A percentile compares a stretch with the other conserved stretches of the same genome.
These are phyloP conservation scores for Diaporthe vexans DNA, from an alignment of 2,329 filamentous ascomycete species.

Conservation along the genomic window DNA sequence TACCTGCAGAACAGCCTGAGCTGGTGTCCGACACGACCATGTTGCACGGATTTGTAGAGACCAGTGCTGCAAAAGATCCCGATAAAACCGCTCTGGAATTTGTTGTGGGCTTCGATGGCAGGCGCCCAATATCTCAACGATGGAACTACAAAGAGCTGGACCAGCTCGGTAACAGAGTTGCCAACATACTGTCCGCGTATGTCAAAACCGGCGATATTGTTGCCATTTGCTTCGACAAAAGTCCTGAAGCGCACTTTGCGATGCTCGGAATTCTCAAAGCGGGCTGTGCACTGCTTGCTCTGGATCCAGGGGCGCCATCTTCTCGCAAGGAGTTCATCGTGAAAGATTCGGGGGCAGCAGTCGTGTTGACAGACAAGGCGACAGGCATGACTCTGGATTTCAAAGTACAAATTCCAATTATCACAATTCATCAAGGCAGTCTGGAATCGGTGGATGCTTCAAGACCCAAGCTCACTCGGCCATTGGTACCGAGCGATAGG, in stretches of 20 bases:
- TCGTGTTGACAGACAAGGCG: constrained; percentile 69
- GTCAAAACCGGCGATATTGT: constrained; percentile 73
- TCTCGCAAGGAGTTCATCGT: constrained; percentile 84
- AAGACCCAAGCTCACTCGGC: constrained; percentile 48
- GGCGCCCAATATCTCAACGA: constrained; percentile 58
- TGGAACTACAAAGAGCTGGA: constrained; percentile 87
- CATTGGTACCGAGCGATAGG: constrained; percentile 66
- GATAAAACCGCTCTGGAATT: constrained; percentile 82
- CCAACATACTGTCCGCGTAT: constrained; percentile 70
- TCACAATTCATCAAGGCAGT: constrained; percentile 51
- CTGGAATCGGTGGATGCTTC: constrained; percentile 47
- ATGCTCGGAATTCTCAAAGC: constrained; percentile 87
- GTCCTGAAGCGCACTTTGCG: constrained; percentile 84
- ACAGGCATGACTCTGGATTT: constrained; percentile 50
- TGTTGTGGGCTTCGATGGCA: constrained; percentile 67
- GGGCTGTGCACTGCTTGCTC: constrained; percentile 84
- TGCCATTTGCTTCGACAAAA: constrained; percentile 87
- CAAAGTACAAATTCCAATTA: constrained; percentile 49
- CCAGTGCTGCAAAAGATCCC: constrained; percentile 68
- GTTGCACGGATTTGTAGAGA: constrained; percentile 85
- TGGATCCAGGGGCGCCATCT: constrained; percentile 81
- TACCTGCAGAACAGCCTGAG: constrained; percentile 69
- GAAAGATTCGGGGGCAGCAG: constrained; percentile 76
- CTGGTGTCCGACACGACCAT: constrained; percentile 72
- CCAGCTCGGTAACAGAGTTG: constrained; percentile 78